phyloP scores from a whole-genome alignment of 2,329 filamentous ascomycete species.

The Alternaria atra region DNA sequence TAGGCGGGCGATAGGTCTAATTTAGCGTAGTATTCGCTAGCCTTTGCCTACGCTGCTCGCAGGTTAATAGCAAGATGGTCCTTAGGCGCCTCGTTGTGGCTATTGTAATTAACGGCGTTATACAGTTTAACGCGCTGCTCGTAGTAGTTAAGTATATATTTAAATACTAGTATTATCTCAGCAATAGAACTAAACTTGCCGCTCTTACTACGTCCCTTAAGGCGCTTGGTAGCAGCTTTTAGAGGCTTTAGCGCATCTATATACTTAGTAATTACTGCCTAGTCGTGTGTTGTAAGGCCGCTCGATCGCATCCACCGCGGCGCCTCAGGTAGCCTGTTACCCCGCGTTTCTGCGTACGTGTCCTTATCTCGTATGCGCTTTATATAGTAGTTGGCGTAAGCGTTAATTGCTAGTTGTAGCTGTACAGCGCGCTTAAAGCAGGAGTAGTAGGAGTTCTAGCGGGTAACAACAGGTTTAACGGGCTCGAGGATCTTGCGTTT shows the following conservation, averaged over 20 bases:
- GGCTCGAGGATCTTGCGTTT: background rate
- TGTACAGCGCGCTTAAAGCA: slow-evolving; percentile 2
- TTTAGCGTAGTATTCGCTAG: slow-evolving; percentile 11
- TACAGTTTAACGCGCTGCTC: slow-evolving; percentile 5
- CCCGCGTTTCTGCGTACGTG: background rate
- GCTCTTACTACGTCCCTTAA: background rate
- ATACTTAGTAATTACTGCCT: background rate
- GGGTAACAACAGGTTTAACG: slow-evolving; percentile 5
- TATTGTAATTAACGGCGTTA: background rate
- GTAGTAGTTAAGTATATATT: background rate
- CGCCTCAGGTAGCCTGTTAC: background rate
- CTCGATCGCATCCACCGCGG: background rate
- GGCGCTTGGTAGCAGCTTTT: background rate
- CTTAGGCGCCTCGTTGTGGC: background rate
- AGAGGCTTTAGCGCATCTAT: background rate
- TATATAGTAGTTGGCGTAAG: background rate
- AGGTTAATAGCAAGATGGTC: slow-evolving; percentile 13
- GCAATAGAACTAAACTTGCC: background rate
- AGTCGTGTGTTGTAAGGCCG: background rate
- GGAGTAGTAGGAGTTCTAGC: background rate
- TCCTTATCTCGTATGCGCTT: too few species aligned
- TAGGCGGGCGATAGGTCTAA: slow-evolving; percentile 4
- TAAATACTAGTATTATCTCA: slow-evolving; percentile 8
- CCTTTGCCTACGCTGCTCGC: slow-evolving; percentile 4
- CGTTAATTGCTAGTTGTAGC: background rate